Evolutionary conservation across 305 asterid genomes (phyloP), one percentile per base, ranked within the genome.

Genomic region (Rubia occidens): DNA sequence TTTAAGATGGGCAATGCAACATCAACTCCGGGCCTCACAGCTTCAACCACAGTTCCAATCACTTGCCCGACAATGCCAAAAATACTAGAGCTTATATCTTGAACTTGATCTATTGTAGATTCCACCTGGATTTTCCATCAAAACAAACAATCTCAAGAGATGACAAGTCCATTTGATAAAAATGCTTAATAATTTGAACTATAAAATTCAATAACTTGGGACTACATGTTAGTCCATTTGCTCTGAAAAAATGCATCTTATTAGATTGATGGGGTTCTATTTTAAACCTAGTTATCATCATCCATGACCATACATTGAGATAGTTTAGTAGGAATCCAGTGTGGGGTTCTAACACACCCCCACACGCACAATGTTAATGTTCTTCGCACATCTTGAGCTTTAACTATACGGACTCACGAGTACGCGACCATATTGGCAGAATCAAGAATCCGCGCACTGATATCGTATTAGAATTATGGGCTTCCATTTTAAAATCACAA

Each of bases 21-120:
- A 29, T 91, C 84, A 5, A 91, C 71, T 2, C 95, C 91, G 3
- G 97, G 98, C 81, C 88, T 88, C 75, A 90, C 85, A 62, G 81
- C 83, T 60, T 81, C 81, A 2, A 90, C 71, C 69, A 87, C 86
- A 35, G 84, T 83, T 77, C 88, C 91, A 77, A 93, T 32, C 74
- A 83, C 85, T 80, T 85, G 79, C 21, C 87, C 79, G 42, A 85
- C 85, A 64, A 76, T 72, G 70, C 78, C 81, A 11, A 86, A 82
- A 72, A 87, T 43, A 67, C 67, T 84, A 5, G 84, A 83, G 37
- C 97, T 87, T 71, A 87, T 64, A 74, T 83, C 85, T 81, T 82
- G 85, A 72, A 91, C 80, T 82, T 86, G 88, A 84, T 87, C 86
- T 60, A 93, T 78, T 26, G 93, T 78, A 8, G 89, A 80, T 70